Evolutionary conservation across 2,329 filamentous ascomycete genomes (phyloP).

Genomic region (Lasiodiplodia theobromae): DNA sequence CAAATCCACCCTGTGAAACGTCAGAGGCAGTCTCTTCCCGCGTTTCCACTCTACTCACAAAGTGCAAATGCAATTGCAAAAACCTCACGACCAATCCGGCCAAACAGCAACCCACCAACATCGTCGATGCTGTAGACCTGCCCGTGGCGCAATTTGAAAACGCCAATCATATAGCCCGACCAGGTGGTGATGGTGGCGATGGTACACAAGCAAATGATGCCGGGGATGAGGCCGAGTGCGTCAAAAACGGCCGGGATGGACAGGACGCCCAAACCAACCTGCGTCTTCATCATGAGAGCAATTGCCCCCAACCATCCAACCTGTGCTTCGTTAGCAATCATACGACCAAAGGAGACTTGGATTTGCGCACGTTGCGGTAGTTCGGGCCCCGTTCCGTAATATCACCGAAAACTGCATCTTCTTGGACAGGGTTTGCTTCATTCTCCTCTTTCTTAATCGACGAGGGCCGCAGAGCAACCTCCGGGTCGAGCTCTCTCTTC

Average conservation of each 20-base stretch:
- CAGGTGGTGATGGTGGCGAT: constrained; percentile 57
- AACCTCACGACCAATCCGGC: constrained; percentile 59
- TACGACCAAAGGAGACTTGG: not conserved
- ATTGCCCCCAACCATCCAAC: constrained; percentile 40
- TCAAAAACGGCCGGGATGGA: constrained; percentile 57
- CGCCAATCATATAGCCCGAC: constrained; percentile 58
- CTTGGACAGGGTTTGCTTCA: not conserved
- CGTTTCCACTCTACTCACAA: constrained; percentile 37
- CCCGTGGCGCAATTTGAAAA: constrained; percentile 63
- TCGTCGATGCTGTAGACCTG: constrained; percentile 66
- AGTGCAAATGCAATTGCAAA: constrained; percentile 44
- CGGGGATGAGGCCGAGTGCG: constrained; percentile 56
- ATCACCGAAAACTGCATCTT: constrained; percentile 17
- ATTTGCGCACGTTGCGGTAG: not conserved
- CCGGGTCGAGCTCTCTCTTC: not conserved
- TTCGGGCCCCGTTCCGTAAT: constrained; percentile 9
- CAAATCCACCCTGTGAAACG: constrained; percentile 4
- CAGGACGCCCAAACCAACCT: constrained; percentile 53
- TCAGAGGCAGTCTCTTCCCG: not conserved
- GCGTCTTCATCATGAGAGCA: constrained; percentile 42
- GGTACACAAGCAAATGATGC: constrained; percentile 52
- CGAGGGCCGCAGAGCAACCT: not conserved
- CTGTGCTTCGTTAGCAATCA: constrained; percentile 28
- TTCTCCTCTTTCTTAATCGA: not conserved
- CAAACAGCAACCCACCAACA: constrained; percentile 62